Evolutionary conservation across 2,329 filamentous ascomycete species (phyloP), one percentile per base, ranked within the genome.

Genomic region (Calonectria leucothoes): DNA sequence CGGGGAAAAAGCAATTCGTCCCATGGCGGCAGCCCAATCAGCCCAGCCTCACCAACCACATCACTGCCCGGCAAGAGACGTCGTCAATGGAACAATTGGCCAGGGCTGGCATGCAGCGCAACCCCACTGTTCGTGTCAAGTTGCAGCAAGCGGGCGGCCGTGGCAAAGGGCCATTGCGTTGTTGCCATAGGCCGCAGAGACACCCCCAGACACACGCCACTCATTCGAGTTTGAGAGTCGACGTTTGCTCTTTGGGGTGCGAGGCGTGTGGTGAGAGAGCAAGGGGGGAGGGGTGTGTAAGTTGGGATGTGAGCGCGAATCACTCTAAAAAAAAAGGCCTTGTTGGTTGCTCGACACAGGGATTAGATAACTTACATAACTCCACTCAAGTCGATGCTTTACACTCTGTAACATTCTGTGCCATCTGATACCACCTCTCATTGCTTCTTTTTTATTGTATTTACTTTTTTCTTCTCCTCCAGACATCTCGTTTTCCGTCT

Each of bases 111-210:
- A 65, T 74, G 72, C 65, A 49, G 37, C 25, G 64, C 52, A 48
- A 68, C 64, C 72, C 72, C 72, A 74, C 72, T 74, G 72, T 74
- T 74, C 72, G 59, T 74, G 72, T 68, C 68, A 69, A 63, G 35
- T 42, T 63, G 57, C 37, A 63, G 35, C 11, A 63, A 74, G 68
- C 49, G 63, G 63, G 48, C 45, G 69, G 42, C 69, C 63, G 63
- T 71, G 69, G 51, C 42, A 52, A 59, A 52, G 52, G 61, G 42
- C 48, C 49, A 37, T 66, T 29, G 59, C 68, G 68, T 39, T 35
- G 35, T 33, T 39, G 68, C 25, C 48, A 70, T 70, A 70, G 59
- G 68, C 59, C 29, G 45, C 25, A 51, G 42, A 33, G 52, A 23
- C 52, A 59, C 39, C 20, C 42, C 29, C 42, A n/a, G 6, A 37